Evolutionary conservation across 352 stramenopile species (phyloP), one percentile per base, ranked within the genome.

Genomic region (Thraustochytrium sp.): DNA sequence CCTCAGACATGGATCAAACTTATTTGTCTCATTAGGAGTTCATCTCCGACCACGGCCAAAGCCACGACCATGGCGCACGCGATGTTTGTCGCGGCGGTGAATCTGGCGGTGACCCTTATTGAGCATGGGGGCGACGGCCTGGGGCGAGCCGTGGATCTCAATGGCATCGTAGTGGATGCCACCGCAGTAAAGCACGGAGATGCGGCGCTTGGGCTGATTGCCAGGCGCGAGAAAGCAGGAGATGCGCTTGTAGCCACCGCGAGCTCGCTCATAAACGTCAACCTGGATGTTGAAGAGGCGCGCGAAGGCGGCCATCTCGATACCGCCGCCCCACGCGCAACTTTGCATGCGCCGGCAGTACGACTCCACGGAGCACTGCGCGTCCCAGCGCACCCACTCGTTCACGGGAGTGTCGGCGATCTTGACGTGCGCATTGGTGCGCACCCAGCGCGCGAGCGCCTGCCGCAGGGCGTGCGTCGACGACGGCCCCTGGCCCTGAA

Each of bases 341-440:
- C 49, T 29, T 11, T 29, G 54, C 65, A 88, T 88, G n/a, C 62
- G 42, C 2, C 46, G 3, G n/a, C n/a, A 37, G 51, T 88, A 88
- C 5, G 48, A 40, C 3, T 61, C 29, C 8, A 88, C 82, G 16
- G 40, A 62, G 26, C 23, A 63, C 46, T 75, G 38, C 40, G 85
- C 74, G 49, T 88, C 85, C 85, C 85, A 88, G 2, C 78, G 51
- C 2, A 88, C 59, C 85, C 85, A 88, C 18, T 88, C 85, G 4
- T 75, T 49, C 16, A 87, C 56, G 36, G 82, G 49, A 9, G 85
- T 87, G 49, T 86, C 85, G 21, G 61, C 59, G 26, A 88, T 86
- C 31, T 84, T 65, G 23, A 65, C 34, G 26, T 82, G 11, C 2
- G 73, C 65, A 73, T 87, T 85, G 16, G 26, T 21, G 16, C 36